These are phyloP conservation scores for Paecilomyces variotii DNA, from an alignment of 2,329 filamentous ascomycete species.

Conservation along the genomic window DNA sequence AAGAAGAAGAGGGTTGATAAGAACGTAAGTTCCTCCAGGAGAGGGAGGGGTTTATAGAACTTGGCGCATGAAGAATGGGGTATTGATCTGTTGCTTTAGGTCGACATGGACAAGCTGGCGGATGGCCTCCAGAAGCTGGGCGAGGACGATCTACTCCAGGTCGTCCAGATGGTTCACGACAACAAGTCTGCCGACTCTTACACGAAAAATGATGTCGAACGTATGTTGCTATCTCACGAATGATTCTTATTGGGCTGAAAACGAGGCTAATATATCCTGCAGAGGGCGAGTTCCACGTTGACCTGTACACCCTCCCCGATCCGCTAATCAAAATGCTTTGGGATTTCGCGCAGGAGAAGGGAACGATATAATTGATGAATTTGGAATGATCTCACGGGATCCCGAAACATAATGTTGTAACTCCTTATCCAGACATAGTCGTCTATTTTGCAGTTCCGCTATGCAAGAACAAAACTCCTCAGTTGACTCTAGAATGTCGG, in stretches of 20 bases:
- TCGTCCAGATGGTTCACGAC: constrained; percentile 97
- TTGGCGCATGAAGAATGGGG: neutral
- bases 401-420: neutral
- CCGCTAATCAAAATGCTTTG: constrained; percentile 84
- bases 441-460: neutral
- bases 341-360: constrained; percentile 62
- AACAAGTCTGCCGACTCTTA: constrained; percentile 92
- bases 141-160: constrained; percentile 88
- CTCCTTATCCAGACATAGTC: neutral
- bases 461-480: neutral
- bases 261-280: constrained; percentile 9
- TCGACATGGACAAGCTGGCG: constrained; percentile 95
- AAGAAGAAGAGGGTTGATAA: constrained; percentile 66
- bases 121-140: constrained; percentile 80
- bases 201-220: constrained; percentile 93
- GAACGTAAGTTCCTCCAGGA: constrained; percentile 37
- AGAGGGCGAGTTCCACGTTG: constrained; percentile 97
- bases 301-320: constrained; percentile 95
- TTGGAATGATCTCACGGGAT: neutral
- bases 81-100: constrained; percentile 23
- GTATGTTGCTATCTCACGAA: constrained; percentile 48
- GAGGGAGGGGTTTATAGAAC: neutral
- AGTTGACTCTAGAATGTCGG: neutral
- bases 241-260: constrained; percentile 7
- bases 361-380: constrained; percentile 21